These are phyloP conservation scores for Nannochloropsis granulata DNA, from an alignment of 108 stramenopile species.

Conservation along the genomic window DNA sequence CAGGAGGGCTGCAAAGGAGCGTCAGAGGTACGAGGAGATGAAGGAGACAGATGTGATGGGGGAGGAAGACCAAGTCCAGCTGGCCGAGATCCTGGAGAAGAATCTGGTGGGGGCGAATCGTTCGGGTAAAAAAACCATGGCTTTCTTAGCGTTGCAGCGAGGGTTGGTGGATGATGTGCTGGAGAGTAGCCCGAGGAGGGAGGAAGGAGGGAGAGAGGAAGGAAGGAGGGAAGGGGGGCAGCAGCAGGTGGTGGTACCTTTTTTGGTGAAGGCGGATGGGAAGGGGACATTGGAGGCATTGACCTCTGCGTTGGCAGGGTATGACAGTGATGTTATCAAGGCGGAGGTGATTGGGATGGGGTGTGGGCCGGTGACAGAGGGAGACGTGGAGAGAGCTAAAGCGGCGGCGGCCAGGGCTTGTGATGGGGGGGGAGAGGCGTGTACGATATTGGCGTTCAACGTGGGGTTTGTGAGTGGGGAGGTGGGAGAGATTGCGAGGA, in stretches of 20 bases:
- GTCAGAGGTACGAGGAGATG: background rate
- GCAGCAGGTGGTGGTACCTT: conserved; percentile 43
- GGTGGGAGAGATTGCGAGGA: conserved; percentile 19
- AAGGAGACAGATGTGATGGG: background rate
- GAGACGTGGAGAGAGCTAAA: conserved; percentile 80
- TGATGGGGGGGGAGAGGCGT: background rate
- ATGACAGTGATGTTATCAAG: background rate
- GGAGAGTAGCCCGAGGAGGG: background rate
- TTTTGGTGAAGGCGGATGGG: conserved; percentile 84
- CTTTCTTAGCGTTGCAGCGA: background rate
- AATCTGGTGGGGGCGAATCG: background rate
- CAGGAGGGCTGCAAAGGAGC: background rate
- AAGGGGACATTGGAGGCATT: conserved; percentile 87
- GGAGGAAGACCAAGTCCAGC: background rate
- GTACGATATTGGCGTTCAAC: conserved; percentile 36
- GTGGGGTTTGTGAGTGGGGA: conserved; percentile 12
- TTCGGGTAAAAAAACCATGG: background rate
- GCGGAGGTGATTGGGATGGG: conserved; percentile 30
- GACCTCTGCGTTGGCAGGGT: conserved; percentile 41
- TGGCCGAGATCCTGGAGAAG: background rate
- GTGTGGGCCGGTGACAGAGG: conserved; percentile 76
- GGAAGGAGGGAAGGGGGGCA: background rate
- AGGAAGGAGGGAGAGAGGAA: background rate
- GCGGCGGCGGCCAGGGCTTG: conserved; percentile 14
- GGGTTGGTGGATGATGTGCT: background rate